Percentiles rank a stretch among this genome's conserved stretches.
These are phyloP conservation scores for Yarrowia osloensis DNA, from an alignment of 805 yeast genomes.

Conservation along the genomic window DNA sequence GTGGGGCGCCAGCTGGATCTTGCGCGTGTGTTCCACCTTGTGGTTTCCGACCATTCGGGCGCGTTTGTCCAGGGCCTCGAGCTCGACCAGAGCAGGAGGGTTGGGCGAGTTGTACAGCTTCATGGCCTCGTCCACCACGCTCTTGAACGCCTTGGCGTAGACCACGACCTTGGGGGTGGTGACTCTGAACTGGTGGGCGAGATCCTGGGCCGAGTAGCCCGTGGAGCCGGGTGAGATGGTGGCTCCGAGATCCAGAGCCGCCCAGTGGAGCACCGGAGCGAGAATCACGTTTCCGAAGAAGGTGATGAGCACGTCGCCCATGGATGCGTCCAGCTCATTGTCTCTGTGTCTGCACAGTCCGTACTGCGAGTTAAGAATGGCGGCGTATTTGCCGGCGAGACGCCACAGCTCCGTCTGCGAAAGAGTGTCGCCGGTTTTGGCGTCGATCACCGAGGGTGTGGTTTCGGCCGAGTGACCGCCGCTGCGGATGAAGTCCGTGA, in stretches of 20 bases:
- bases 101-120: conserved; percentile 3
- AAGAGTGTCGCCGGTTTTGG: neutral
- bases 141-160: conserved; percentile 2
- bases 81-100: neutral
- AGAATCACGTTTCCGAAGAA: conserved; percentile 20
- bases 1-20: conserved; percentile 12
- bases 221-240: conserved; percentile 19
- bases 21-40: neutral
- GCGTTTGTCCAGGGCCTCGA: conserved; percentile 4
- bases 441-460: conserved; percentile 1
- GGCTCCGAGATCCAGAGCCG: conserved; percentile 15
- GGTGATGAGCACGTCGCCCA: conserved; percentile 25
- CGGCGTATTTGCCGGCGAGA: neutral
- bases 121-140: conserved; percentile 8
- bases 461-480: conserved; percentile 15
- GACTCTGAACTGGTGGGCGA: conserved; percentile 23
- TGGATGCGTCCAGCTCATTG: neutral
- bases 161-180: conserved; percentile 13
- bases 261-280: conserved; percentile 23
- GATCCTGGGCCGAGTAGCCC: conserved; percentile 19
- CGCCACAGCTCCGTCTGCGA: conserved; percentile 15
- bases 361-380: neutral
- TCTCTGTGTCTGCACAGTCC: conserved; percentile 15
- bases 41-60: conserved; percentile 11
- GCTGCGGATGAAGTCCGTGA: conserved; percentile 25